phyloP scores from a whole-genome alignment of 139 green algal species.

The Picochlorum sp. region DNA sequence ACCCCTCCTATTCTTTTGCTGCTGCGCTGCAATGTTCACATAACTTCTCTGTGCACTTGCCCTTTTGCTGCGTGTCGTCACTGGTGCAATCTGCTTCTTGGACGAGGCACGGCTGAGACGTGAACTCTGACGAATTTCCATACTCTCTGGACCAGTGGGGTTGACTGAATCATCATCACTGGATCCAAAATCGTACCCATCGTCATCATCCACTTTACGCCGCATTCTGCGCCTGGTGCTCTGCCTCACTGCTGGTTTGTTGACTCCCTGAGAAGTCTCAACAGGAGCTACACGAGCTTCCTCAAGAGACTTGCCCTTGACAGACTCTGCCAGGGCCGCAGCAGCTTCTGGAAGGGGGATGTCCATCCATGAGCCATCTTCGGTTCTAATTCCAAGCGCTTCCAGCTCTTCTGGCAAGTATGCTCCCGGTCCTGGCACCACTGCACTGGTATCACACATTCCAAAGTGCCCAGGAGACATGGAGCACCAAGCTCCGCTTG shows the following conservation, averaged over 20 bases:
- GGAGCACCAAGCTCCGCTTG: conserved; percentile 17
- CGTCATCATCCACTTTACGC: neutral
- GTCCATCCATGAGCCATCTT: neutral
- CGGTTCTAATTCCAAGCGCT: conserved; percentile 15
- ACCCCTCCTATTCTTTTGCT: conserved; percentile 1
- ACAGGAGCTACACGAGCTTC: neutral
- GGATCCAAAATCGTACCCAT: neutral
- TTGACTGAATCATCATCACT: neutral
- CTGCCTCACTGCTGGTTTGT: neutral
- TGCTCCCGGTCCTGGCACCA: conserved; percentile 19
- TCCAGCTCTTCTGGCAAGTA: conserved; percentile 23
- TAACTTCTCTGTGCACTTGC: conserved; percentile 1
- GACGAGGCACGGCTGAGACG: too few species aligned
- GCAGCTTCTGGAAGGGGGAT: conserved; percentile 1
- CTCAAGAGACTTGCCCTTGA: neutral
- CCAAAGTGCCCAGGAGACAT: neutral
- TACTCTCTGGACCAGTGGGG: too few species aligned
- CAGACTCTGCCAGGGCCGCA: conserved; percentile 8
- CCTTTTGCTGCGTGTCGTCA: neutral
- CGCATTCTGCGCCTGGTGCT: conserved; percentile 4
- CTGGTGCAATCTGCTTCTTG: neutral
- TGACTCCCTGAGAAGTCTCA: neutral
- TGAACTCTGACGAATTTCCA: too few species aligned
- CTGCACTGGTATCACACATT: conserved; percentile 7
- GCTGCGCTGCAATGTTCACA: neutral